These are phyloP conservation scores for Echinosophora koreensis DNA, from an alignment of 306 rosid species.

Conservation along the genomic window DNA sequence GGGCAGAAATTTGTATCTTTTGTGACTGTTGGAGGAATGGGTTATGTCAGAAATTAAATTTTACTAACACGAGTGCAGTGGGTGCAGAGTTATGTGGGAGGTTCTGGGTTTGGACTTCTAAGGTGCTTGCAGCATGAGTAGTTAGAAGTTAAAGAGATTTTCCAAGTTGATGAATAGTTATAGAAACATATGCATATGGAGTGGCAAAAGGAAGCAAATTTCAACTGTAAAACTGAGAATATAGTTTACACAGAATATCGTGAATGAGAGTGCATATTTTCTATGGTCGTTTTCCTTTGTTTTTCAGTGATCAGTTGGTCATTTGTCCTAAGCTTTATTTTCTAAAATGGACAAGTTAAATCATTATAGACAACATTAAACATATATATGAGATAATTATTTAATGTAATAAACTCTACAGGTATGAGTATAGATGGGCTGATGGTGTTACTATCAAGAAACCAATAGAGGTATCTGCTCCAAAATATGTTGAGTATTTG, in stretches of 20 bases:
- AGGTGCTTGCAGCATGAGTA: neutral
- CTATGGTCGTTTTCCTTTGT: slow-evolving; percentile 12
- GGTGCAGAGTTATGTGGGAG: slow-evolving; percentile 31
- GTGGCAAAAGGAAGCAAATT: slow-evolving; percentile 7
- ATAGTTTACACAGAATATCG: neutral
- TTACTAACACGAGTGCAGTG: neutral
- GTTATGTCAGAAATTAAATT: neutral
- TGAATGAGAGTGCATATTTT: slow-evolving; percentile 18
- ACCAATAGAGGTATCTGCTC: slow-evolving; percentile 95
- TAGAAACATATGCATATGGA: neutral
- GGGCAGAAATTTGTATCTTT: slow-evolving; percentile 1
- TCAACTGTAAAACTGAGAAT: neutral
- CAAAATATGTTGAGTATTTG: slow-evolving; percentile 83
- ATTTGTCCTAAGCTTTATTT: neutral
- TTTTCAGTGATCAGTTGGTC: neutral
- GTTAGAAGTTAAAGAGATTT: slow-evolving; percentile 31
- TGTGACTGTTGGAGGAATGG: slow-evolving; percentile 26
- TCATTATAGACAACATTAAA: slow-evolving; percentile 18
- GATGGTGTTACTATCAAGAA: slow-evolving; percentile 81
- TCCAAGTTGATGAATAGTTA: neutral
- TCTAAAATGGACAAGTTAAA: slow-evolving; percentile 17
- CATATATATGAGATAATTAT: slow-evolving; percentile 21
- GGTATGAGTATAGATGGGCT: slow-evolving; percentile 92
- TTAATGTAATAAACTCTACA: slow-evolving; percentile 46
- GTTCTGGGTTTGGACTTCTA: slow-evolving; percentile 4